phyloP scores from a whole-genome alignment of 2,329 filamentous ascomycete genomes.

The Cladosporium sp. region DNA sequence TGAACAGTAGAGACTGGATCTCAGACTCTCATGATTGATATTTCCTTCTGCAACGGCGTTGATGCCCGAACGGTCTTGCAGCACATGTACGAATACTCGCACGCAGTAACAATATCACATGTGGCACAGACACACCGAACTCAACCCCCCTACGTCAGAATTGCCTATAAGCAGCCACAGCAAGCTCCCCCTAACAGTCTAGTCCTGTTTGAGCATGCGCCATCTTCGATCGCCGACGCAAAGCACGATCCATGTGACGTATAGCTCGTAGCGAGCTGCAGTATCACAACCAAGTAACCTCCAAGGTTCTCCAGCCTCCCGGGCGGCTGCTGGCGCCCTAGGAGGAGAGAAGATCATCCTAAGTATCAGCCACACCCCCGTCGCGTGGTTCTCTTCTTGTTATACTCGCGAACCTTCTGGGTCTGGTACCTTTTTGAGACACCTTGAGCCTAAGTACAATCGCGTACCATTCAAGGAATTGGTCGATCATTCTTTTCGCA shows the following conservation, averaged over 20 bases:
- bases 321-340: not conserved
- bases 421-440: not conserved
- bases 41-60: not conserved
- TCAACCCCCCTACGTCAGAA: not conserved
- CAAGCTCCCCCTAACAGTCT: not conserved
- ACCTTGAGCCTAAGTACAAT: not conserved
- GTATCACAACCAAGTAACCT: slow-evolving; percentile 1
- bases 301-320: slow-evolving; percentile 4
- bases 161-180: slow-evolving; percentile 4
- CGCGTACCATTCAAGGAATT: not conserved
- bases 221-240: slow-evolving; percentile 6
- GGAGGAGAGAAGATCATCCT: not conserved
- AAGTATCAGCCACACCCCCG: slow-evolving; percentile 5
- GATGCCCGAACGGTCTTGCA: not conserved
- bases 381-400: not conserved
- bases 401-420: not conserved
- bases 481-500: not conserved
- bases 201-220: not conserved
- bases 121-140: not conserved
- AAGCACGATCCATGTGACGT: slow-evolving; percentile 6
- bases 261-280: not conserved
- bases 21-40: too few species aligned
- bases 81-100: not conserved
- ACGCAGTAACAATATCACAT: not conserved
- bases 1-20: too few species aligned